Conservation (phyloP, 106 monocot genomes). For the Acorus calamus region DNA sequence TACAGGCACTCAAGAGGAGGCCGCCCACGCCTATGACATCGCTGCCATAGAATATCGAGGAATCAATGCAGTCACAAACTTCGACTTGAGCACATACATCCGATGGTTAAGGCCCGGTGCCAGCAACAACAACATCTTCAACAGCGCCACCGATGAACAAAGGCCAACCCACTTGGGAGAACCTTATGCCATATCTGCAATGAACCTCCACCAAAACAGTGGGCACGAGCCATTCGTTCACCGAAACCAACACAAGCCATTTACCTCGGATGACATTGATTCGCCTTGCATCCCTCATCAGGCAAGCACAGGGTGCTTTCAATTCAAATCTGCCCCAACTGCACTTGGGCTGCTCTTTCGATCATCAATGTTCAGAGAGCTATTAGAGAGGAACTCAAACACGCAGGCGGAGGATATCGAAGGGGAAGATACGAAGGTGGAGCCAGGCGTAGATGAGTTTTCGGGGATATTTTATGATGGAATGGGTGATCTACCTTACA, state of each 20-base stretch:
- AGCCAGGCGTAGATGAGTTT: not conserved
- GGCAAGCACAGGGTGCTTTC: no score
- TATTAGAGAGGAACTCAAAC: slow-evolving; percentile 27
- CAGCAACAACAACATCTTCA: no score
- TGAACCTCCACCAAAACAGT: not conserved
- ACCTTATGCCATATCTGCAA: not conserved
- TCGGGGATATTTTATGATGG: slow-evolving; percentile 1
- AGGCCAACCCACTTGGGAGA: no score
- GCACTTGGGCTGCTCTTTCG: slow-evolving; percentile 25
- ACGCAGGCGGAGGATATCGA: not conserved
- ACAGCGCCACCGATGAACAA: no score
- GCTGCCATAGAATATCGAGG: slow-evolving; percentile 41
- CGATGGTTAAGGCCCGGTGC: not conserved
- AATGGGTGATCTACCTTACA: not conserved
- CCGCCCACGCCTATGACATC: slow-evolving; percentile 39
- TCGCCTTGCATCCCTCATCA: no score
- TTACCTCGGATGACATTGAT: no score
- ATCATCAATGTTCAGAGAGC: slow-evolving; percentile 32
- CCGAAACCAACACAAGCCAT: no score
- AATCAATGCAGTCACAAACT: slow-evolving; percentile 42
- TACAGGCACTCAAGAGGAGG: slow-evolving; percentile 41
- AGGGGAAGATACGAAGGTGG: not conserved
- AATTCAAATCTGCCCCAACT: slow-evolving; percentile 18
- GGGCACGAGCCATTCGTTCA: not conserved
- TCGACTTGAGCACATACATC: slow-evolving; percentile 32